Conservation (phyloP, 2,329 filamentous ascomycete genomes). For the Bipolaris victoriae region DNA sequence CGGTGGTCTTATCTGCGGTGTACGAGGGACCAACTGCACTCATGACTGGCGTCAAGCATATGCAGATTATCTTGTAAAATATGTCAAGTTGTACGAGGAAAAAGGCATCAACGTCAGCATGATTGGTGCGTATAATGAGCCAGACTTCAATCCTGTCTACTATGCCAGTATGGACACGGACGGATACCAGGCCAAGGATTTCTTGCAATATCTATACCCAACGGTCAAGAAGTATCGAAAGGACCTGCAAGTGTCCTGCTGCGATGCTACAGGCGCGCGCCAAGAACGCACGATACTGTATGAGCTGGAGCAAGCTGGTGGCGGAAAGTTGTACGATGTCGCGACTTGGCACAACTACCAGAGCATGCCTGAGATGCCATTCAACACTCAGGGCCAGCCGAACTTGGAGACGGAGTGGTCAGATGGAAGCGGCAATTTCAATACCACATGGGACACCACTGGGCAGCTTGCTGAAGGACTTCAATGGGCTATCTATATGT, state of each 20-base stretch:
- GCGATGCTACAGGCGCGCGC: constrained; percentile 48
- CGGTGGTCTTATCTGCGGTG: constrained; percentile 55
- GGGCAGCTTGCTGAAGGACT: constrained; percentile 58
- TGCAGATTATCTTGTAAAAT: constrained; percentile 55
- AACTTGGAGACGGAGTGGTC: constrained; percentile 60
- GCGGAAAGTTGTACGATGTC: constrained; percentile 46
- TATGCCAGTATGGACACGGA: constrained; percentile 56
- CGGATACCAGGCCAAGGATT: constrained; percentile 56
- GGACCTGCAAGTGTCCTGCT: constrained; percentile 49
- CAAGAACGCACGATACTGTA: constrained; percentile 11
- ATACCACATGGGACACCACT: constrained; percentile 53
- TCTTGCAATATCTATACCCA: constrained; percentile 54
- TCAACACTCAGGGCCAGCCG: constrained; percentile 49
- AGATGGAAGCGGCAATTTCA: constrained; percentile 48
- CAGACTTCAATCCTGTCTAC: constrained; percentile 43
- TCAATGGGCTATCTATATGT: constrained; percentile 61
- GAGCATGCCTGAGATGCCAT: constrained; percentile 47
- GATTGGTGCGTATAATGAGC: constrained; percentile 54
- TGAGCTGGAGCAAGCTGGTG: constrained; percentile 43
- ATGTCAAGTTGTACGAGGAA: constrained; percentile 50
- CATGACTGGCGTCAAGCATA: constrained; percentile 56
- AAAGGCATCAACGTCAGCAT: constrained; percentile 47
- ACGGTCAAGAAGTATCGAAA: constrained; percentile 43
- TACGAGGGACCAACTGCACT: constrained; percentile 39
- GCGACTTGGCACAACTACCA: constrained; percentile 51